phyloP scores from a whole-genome alignment of 2,329 filamentous ascomycete genomes.

The Pseudogymnoascus sp. region DNA sequence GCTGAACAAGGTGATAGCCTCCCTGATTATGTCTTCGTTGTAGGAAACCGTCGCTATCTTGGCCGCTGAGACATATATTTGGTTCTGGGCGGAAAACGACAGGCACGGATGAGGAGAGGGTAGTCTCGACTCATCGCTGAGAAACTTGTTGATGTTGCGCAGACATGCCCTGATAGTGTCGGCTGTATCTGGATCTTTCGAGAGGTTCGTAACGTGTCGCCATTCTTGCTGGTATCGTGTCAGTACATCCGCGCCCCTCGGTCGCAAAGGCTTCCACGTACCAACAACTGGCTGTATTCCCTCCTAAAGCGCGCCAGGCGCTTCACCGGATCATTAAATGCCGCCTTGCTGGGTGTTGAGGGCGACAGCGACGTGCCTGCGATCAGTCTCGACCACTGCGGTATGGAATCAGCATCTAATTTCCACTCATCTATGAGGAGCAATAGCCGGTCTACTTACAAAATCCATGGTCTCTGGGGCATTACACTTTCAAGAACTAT shows the following conservation, averaged over 20 bases:
- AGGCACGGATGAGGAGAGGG: constrained; percentile 89
- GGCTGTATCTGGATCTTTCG: constrained; percentile 51
- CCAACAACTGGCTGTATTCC: constrained; percentile 55
- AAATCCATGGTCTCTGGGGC: background rate
- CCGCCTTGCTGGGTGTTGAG: constrained; percentile 48
- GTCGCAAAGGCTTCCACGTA: constrained; percentile 28
- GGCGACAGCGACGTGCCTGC: constrained; percentile 50
- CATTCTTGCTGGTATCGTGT: constrained; percentile 42
- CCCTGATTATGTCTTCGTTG: constrained; percentile 77
- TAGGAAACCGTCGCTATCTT: constrained; percentile 81
- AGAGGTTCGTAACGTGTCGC: constrained; percentile 53
- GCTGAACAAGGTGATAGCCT: constrained; percentile 79
- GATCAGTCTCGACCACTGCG: constrained; percentile 59
- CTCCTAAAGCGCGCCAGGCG: constrained; percentile 59
- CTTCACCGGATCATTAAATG: constrained; percentile 53
- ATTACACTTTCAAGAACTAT: background rate
- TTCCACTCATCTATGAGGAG: background rate
- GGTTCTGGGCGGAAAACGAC: constrained; percentile 72
- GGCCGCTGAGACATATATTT: constrained; percentile 82
- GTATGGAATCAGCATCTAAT: constrained; percentile 8
- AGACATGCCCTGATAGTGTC: constrained; percentile 55
- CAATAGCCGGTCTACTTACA: background rate
- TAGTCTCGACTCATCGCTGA: constrained; percentile 81
- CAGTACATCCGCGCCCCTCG: constrained; percentile 10
- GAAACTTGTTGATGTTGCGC: constrained; percentile 58